Evolutionary conservation across 108 stramenopile genomes (phyloP), one percentile per base, ranked within the genome.

Genomic region (Discostella stelligeroides): DNA sequence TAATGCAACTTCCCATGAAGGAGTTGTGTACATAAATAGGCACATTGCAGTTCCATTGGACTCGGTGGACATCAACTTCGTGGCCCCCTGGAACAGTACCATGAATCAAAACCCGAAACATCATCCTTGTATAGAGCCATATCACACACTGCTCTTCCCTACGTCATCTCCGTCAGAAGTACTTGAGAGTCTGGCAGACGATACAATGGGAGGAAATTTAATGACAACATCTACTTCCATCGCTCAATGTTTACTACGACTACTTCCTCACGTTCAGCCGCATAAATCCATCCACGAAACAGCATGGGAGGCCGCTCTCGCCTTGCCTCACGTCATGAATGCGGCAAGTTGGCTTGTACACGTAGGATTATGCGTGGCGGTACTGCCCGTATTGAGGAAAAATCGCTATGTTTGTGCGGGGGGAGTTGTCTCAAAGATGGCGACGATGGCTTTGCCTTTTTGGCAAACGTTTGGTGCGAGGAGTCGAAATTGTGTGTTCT

Each of bases 41-140:
- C 93, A 94, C 55, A 75, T 94, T 64, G 89, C 90, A 7, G 86
- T 92, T 6, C 84, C 84, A 20, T 84, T 94, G 20, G 93, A 90
- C 58, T 71, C 88, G 14, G 79, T 79, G 0, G 15, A 48, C n/a
- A 6, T 20, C 4, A 24, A 60, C 7, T 41, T 66, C 27, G 51
- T 63, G 34, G 34, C 34, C 7, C 12, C 46, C 5, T 56, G 38
- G 0, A 27, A 34, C 27, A 60, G 42, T 14, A 7, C 27, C 14
- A 66, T 37, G 18, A 30, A 13, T 20, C 38, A 28, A 11, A 25
- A 62, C 20, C 68, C 28, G 8, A 7, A 25, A 38, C n/a, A 53
- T 14, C 46, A 45, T n/a, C 57, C 28, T 23, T 29, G 24, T 20
- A 60, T 90, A 38, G 85, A 73, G 25, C 87, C 92, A 9, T 89